A percentile compares a stretch with the other conserved stretches of the same genome.
Evolutionary conservation across 768 basidiomycete genomes (phyloP).

Genomic region (Rhizopogon roseolus): DNA sequence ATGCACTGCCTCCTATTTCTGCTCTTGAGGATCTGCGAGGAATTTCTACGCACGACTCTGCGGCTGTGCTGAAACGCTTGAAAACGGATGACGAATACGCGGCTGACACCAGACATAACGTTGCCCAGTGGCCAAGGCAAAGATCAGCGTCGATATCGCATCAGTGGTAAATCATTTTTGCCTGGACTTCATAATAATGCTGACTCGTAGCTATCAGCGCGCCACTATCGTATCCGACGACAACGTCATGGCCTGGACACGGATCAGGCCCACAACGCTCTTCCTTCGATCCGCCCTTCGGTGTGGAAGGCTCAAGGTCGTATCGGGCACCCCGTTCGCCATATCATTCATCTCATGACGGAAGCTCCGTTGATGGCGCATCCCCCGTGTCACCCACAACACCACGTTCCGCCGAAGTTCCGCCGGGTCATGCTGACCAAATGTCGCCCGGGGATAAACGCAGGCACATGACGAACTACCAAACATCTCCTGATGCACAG

Average conservation of each 20-base stretch:
- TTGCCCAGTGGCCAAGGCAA: constrained; percentile 33
- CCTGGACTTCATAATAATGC: constrained; percentile 5
- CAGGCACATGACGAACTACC: neutral
- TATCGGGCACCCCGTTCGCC: constrained; percentile 14
- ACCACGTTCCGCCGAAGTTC: constrained; percentile 37
- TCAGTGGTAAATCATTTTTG: constrained; percentile 17
- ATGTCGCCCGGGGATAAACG: constrained; percentile 10
- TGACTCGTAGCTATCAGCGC: constrained; percentile 9
- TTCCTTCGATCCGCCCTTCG: constrained; percentile 5
- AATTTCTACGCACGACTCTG: constrained; percentile 47
- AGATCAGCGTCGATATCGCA: constrained; percentile 40
- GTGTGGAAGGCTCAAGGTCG: constrained; percentile 8
- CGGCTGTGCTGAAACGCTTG: constrained; percentile 63
- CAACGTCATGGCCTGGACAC: constrained; percentile 21
- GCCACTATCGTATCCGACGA: constrained; percentile 12
- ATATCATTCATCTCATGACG: constrained; percentile 36
- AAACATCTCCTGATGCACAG: constrained; percentile 7
- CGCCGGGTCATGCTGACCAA: constrained; percentile 11
- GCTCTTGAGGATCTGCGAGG: constrained; percentile 62
- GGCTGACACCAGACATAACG: constrained; percentile 15
- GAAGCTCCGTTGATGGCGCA: constrained; percentile 42
- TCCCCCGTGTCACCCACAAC: constrained; percentile 55
- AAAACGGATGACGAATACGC: constrained; percentile 44
- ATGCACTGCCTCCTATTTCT: constrained; percentile 65
- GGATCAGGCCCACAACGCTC: constrained; percentile 7